Base-by-base conservation (phyloP, 305 asterid genomes). In the Nicotiana rustica region DNA sequence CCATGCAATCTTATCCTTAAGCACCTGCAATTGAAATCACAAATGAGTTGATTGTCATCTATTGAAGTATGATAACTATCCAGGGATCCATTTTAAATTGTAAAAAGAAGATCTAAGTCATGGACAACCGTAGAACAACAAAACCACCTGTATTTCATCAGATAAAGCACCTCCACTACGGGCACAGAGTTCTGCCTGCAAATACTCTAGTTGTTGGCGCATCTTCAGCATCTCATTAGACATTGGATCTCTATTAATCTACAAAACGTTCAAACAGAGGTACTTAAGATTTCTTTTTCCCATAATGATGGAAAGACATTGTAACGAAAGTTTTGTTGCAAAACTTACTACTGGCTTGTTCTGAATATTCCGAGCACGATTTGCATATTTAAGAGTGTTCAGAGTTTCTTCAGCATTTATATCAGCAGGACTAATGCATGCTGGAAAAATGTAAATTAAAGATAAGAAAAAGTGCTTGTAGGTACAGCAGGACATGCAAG, bases 341-440 rank as follows among this genome's bases (percentile, higher is more conserved):
- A 19, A 60, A 88, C 97, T 91, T 90, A 95, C 99, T 81, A 95
- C 94, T 81, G 98, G 99, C 89, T 95, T 95, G 88, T 95, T 95
- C 92, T 90, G 98, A 85, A 97, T 97, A 88, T 97, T 97, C 81
- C 99, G 95, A 84, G 99, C 99, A 69, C 99, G 99, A 85, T 97
- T 97, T 61, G 99, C 99, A 87, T 97, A 97, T 83, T 97, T 97
- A 77, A 97, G 91, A 33, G 99, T 97, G 91, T 97, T 97, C 7
- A 97, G 96, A 75, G 99, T 97, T 93, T 97, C 99, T 84, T 97
- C 99, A 10, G 99, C 99, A 86, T 97, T 97, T 91, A 95, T 95
- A 85, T 97, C 99, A 59, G 99, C 99, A 75, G 99, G 99, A 87
- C 99, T 97, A 76, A 97, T 92, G 90, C 99, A 97, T 8, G 99